Base-by-base conservation (phyloP, 495 filamentous ascomycete genomes). In the Aspergillus ellipticus region DNA sequence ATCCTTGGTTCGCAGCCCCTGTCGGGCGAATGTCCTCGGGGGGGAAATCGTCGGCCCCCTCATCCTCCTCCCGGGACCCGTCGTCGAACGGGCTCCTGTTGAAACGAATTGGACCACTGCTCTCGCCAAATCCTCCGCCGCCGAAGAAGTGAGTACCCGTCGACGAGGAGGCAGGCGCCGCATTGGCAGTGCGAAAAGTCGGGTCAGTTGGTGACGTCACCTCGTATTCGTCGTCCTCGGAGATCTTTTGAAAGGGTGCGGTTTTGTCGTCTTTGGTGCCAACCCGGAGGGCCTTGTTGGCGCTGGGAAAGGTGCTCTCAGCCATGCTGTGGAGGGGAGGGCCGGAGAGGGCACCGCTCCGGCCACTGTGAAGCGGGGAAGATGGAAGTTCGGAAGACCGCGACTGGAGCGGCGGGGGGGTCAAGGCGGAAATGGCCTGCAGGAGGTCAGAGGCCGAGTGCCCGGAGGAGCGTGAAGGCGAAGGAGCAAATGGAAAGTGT, bases 131-230 rank as follows among this genome's bases (percentile, higher is more conserved):
- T 46, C 59, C 66, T 58, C 61, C 65, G 29, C 65, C 67, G 60
- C 66, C 68, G 47, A 73, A 72, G 28, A 65, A 46, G 29, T 55
- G 59, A 29, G 56, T 60, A 13, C 66, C 67, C 5, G 67, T 49
- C 24, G 45, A 48, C 13, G 65, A 53, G 4, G 62, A 49, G 48
- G 58, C 43, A 37, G 54, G 54, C 9, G 62, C 59, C 37, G 68
- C 55, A 59, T 72, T 72, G 49, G 58, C 60, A 42, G 69, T 67
- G 61, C 74, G 73, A 65, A 82, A 84, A 29, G 77, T 79, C 43
- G 80, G 58, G 26, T 83, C 72, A 53, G 83, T 86, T 55, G 84
- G 84, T 63, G 83, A 85, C 70, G 76, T 78, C 75, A 85, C 80
- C 62, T 80, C 77, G 58, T 81, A 83, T 60, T 86, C 84, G 16